A percentile compares a stretch with the other conserved stretches of the same genome.
Evolutionary conservation across 805 yeast species (phyloP).

Genomic region (Suhomyces vadensis): DNA sequence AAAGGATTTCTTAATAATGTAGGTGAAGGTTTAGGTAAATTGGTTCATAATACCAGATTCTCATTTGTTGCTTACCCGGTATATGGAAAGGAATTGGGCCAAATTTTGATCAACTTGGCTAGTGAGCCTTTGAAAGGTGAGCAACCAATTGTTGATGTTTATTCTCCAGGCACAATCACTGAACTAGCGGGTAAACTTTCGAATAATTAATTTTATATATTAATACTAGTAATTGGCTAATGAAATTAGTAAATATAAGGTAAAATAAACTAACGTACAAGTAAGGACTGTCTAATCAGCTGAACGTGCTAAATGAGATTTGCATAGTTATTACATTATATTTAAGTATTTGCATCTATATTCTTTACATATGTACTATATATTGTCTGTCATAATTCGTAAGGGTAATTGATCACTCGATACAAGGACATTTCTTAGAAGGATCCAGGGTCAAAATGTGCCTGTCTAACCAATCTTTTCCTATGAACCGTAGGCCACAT

Average conservation of each 20-base stretch:
- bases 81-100: conserved; percentile 66
- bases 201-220: neutral
- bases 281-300: no score
- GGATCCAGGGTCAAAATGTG: conserved; percentile 33
- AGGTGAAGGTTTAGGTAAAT: conserved; percentile 31
- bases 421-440: conserved; percentile 9
- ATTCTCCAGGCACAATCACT: conserved; percentile 22
- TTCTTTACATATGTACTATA: no score
- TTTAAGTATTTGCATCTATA: neutral
- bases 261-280: no score
- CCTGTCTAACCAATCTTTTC: conserved; percentile 37
- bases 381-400: neutral
- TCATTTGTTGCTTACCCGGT: conserved; percentile 40
- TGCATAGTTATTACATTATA: no score
- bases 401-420: conserved; percentile 3
- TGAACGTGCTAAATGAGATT: no score
- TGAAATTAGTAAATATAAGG: no score
- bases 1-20: conserved; percentile 40
- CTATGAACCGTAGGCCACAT: conserved; percentile 36
- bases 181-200: conserved; percentile 14
- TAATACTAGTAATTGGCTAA: no score
- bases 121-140: conserved; percentile 15
- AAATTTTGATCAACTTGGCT: conserved; percentile 50
- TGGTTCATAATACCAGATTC: conserved; percentile 18
- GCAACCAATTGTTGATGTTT: conserved; percentile 24